A percentile compares a stretch with the other conserved stretches of the same genome.
phyloP scores from a whole-genome alignment of 2,329 filamentous ascomycete species.

The Parascedosporium putredinis region DNA sequence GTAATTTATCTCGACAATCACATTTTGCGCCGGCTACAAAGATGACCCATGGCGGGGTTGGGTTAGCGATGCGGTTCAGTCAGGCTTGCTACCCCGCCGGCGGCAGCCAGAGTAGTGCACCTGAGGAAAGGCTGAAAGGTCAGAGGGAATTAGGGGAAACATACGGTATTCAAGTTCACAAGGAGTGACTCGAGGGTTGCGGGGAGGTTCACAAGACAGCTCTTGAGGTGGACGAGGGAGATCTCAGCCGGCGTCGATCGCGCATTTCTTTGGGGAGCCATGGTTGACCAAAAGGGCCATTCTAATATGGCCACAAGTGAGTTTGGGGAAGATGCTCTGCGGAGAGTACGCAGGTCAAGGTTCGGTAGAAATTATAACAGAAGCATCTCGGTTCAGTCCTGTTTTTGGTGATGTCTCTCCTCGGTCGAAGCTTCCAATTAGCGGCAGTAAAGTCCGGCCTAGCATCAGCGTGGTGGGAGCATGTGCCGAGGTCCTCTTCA shows the following conservation, averaged over 20 bases:
- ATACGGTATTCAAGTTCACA: slow-evolving; percentile 80
- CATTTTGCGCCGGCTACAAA: slow-evolving; percentile 77
- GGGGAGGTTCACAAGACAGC: slow-evolving; percentile 89
- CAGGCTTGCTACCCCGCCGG: neutral
- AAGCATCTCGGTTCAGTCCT: neutral
- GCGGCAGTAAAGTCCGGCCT: neutral
- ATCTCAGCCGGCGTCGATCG: slow-evolving; percentile 69
- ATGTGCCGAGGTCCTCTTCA: slow-evolving; percentile 5
- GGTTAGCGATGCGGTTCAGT: neutral
- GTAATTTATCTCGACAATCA: slow-evolving; percentile 84
- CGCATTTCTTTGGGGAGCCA: slow-evolving; percentile 42
- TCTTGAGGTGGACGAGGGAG: slow-evolving; percentile 78
- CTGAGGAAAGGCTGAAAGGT: too few species aligned
- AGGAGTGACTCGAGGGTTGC: slow-evolving; percentile 73
- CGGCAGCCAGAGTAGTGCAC: neutral
- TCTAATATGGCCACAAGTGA: too few species aligned
- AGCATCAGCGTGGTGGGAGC: neutral
- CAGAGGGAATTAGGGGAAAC: slow-evolving; percentile 21
- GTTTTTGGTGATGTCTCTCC: slow-evolving; percentile 1
- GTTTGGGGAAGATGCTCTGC: too few species aligned
- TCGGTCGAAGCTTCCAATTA: neutral
- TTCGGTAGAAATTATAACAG: neutral
- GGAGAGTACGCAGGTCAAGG: too few species aligned
- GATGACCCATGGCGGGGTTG: slow-evolving; percentile 15
- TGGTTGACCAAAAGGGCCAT: slow-evolving; percentile 15